phyloP scores from a whole-genome alignment of 495 filamentous ascomycete genomes.

The Aspergillus nanangensis region DNA sequence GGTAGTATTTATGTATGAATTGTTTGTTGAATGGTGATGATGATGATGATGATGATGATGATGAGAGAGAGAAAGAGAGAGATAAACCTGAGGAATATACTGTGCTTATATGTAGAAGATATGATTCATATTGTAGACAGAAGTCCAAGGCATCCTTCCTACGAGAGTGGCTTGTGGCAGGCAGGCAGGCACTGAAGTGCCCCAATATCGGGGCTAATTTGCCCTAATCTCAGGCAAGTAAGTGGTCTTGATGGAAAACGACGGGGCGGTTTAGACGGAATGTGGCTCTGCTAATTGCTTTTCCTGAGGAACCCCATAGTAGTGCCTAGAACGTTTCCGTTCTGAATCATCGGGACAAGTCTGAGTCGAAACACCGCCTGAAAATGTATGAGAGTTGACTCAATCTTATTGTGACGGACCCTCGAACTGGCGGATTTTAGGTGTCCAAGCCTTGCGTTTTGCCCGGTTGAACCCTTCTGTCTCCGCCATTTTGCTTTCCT shows the following conservation, averaged over 20 bases:
- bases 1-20: not conserved
- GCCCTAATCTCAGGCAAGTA: not conserved
- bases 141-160: not conserved
- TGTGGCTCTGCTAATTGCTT: not conserved
- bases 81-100: not conserved
- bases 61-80: not conserved
- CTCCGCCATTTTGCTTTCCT: not conserved
- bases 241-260: not conserved
- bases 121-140: not conserved
- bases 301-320: not conserved
- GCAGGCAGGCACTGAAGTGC: not conserved
- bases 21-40: not conserved
- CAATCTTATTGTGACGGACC: slow-evolving; percentile 1
- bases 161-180: not conserved
- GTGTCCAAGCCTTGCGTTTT: slow-evolving; percentile 12
- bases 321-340: not conserved
- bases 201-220: not conserved
- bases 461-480: slow-evolving; percentile 1
- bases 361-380: not conserved
- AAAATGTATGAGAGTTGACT: slow-evolving; percentile 3
- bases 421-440: slow-evolving; percentile 3
- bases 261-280: not conserved
- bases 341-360: slow-evolving; percentile 5
- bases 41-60: not conserved
- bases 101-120: not conserved